A percentile compares a stretch with the other conserved stretches of the same genome.
Evolutionary conservation across 2,329 filamentous ascomycete genomes (phyloP).

Genomic region (Meredithiella fracta): DNA sequence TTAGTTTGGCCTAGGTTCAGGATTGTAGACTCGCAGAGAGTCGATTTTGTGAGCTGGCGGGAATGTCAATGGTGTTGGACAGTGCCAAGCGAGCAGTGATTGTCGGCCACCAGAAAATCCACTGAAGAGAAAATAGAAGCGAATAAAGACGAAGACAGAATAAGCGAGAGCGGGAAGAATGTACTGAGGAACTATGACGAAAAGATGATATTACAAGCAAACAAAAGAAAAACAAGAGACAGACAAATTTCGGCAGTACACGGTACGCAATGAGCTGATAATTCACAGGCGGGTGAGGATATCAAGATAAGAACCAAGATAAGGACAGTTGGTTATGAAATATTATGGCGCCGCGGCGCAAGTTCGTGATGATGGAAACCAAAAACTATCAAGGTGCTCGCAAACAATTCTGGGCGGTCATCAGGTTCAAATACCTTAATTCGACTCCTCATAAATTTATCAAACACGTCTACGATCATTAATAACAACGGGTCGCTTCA

Average conservation of each 20-base stretch:
- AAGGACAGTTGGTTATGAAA: no score
- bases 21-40: not conserved
- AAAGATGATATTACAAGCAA: no score
- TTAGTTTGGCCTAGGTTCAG: not conserved
- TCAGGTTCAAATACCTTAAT: no score
- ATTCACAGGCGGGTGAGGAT: not conserved
- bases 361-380: no score
- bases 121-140: not conserved
- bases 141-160: not conserved
- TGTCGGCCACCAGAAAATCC: not conserved
- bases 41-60: no score
- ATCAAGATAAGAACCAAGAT: not conserved
- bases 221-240: not conserved
- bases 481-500: not conserved
- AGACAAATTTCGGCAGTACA: not conserved
- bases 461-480: not conserved
- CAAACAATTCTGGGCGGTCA: no score
- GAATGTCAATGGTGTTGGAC: not conserved
- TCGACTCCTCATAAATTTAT: no score
- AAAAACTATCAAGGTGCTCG: no score
- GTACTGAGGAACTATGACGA: not conserved
- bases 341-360: no score
- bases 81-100: not conserved
- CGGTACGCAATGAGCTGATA: not conserved
- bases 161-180: not conserved